Evolutionary conservation across 2,329 filamentous ascomycete genomes (phyloP), one percentile per base, ranked within the genome.

Genomic region (Ramularia endophylla): DNA sequence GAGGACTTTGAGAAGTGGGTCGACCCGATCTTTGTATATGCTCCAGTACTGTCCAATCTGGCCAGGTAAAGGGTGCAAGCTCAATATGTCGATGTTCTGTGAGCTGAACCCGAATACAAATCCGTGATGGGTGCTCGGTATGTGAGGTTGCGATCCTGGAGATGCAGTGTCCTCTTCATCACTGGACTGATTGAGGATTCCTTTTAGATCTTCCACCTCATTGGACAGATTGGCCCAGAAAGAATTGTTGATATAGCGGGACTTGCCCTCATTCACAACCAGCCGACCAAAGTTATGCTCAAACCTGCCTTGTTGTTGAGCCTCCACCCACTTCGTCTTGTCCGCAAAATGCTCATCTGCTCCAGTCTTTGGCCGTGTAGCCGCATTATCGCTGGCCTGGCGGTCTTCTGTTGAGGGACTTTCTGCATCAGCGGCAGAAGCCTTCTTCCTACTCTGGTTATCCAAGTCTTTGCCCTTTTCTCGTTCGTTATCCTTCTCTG

Each of bases 221-320:
- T 87, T 84, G 45, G 81, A 85, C 38, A 89, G 70, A 47, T 77
- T 85, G 15, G 82, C 78, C 56, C 83, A 87, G 55, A 88, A 86
- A 5, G 77, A 81, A 59, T 79, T 85, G 65, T 82, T 86, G 51
- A 89, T 78, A 58, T 88, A 89, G 58, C 82, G 71, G 41, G 78
- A 80, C 44, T 77, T 78, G 28, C 80, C 81, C 41, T 87, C 81
- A 47, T 83, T 81, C 27, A 87, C 65, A 1, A 88, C 81, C 38
- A 89, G 63, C 22, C 83, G 70, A 2, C 84, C 82, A 61, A 85
- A 82, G 40, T 78, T 70, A 27, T 60, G 60, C 43, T 65, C 61
- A 22, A 63, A 57, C 12, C 48, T 49, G 8, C 56, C 54, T 25
- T 47, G 51, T 12, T 49, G 41, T 29, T 51, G 38, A 25, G 55